Conservation (phyloP, 345 rosid species). For the Cardamine occulta region DNA sequence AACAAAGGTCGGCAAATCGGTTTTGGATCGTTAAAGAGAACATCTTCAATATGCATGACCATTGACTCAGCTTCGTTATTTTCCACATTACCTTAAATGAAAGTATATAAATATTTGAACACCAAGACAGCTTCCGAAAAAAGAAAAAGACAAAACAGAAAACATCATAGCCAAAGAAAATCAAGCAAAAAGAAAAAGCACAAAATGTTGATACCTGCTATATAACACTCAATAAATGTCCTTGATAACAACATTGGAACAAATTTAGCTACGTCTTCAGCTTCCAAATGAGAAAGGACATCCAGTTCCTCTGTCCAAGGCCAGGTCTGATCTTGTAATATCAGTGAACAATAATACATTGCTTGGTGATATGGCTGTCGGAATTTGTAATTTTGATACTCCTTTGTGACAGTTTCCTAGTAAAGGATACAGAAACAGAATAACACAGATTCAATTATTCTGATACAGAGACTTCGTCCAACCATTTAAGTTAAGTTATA, state of each 20-base stretch:
- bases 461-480: not conserved
- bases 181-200: not conserved
- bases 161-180: not conserved
- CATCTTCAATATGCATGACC: conserved; percentile 62
- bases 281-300: conserved; percentile 61
- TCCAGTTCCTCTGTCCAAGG: conserved; percentile 81
- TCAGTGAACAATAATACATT: conserved; percentile 70
- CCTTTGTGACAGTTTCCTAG: conserved; percentile 80
- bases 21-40: conserved; percentile 59
- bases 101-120: conserved; percentile 12
- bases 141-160: conserved; percentile 5
- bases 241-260: conserved; percentile 75
- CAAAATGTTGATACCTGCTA: conserved; percentile 58
- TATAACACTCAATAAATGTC: conserved; percentile 74
- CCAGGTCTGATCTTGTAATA: conserved; percentile 70
- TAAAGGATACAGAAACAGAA: conserved; percentile 1
- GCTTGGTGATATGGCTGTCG: conserved; percentile 87
- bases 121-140: conserved; percentile 15
- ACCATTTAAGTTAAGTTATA: not conserved
- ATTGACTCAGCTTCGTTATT: conserved; percentile 69
- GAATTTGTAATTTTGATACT: conserved; percentile 75
- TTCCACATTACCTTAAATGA: conserved; percentile 72
- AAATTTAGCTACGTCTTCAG: conserved; percentile 75
- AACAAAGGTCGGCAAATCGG: conserved; percentile 74
- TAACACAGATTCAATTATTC: conserved; percentile 20